These are phyloP conservation scores for Claviceps sorghi DNA, from an alignment of 2,329 filamentous ascomycete genomes.

Conservation along the genomic window DNA sequence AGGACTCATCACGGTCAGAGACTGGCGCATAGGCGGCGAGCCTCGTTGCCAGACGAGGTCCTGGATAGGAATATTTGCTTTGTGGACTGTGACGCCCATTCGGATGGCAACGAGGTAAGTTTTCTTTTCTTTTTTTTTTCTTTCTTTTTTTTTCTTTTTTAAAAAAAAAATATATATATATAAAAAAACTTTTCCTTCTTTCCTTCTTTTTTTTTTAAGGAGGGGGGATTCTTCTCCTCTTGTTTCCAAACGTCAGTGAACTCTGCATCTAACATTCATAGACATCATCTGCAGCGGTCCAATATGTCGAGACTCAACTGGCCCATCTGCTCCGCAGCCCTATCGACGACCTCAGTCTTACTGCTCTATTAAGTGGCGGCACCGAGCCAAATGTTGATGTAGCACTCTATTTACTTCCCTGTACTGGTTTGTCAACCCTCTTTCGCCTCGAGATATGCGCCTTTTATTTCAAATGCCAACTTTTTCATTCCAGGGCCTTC, in stretches of 20 bases:
- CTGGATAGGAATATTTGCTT: constrained; percentile 90
- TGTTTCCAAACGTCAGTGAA: background rate
- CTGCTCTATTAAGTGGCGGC: constrained; percentile 63
- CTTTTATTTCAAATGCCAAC: background rate
- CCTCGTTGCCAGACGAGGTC: constrained; percentile 50
- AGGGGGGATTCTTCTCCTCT: too few species aligned
- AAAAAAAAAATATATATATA: too few species aligned
- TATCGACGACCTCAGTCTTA: constrained; percentile 59
- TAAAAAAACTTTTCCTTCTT: too few species aligned
- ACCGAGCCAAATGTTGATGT: constrained; percentile 75
- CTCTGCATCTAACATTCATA: background rate
- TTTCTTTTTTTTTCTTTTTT: background rate
- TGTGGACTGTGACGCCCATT: constrained; percentile 64
- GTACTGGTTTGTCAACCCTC: constrained; percentile 34
- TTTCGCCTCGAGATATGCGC: background rate
- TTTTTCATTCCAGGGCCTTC: constrained; percentile 18
- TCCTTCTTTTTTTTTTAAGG: background rate
- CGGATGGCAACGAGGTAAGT: constrained; percentile 36
- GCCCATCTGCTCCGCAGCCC: constrained; percentile 25
- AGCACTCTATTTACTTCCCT: constrained; percentile 66
- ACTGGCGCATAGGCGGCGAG: constrained; percentile 47
- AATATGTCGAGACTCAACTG: constrained; percentile 51
- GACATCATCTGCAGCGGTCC: constrained; percentile 24
- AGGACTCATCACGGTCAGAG: constrained; percentile 62
- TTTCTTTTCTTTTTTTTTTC: background rate